phyloP scores from a whole-genome alignment of 495 filamentous ascomycete genomes.

The Daldinia loculata region DNA sequence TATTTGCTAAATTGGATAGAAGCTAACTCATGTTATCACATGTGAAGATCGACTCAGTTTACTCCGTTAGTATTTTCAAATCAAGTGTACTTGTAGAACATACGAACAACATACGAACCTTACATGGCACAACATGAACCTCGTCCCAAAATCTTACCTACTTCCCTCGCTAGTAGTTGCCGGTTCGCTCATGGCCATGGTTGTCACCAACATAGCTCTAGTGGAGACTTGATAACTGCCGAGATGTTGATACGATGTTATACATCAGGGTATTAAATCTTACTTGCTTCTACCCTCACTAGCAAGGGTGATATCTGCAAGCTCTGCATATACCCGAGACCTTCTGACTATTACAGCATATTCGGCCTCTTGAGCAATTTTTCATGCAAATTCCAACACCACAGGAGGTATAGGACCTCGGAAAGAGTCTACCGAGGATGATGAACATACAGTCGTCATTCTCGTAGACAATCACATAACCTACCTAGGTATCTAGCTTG shows the following conservation, averaged over 20 bases:
- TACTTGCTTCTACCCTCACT: not conserved
- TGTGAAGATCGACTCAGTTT: not conserved
- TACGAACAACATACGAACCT: not conserved
- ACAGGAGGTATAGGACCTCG: not conserved
- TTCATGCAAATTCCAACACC: not conserved
- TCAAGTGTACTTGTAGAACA: not conserved
- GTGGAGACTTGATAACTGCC: not conserved
- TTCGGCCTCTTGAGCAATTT: not conserved
- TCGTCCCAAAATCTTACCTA: not conserved
- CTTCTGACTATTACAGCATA: not conserved
- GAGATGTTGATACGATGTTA: not conserved
- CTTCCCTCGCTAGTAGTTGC: not conserved
- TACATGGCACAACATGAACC: not conserved
- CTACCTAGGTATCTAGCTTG: not conserved
- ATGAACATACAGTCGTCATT: not conserved
- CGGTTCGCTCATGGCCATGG: not conserved
- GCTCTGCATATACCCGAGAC: not conserved
- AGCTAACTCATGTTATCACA: not conserved
- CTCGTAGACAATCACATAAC: not conserved
- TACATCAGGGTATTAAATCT: not conserved
- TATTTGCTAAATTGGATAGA: not conserved
- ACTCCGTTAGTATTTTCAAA: not conserved
- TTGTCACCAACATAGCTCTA: not conserved
- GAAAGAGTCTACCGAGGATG: not conserved
- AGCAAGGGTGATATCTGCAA: not conserved